Evolutionary conservation across 2,329 filamentous ascomycete species (phyloP), one percentile per base, ranked within the genome.

Genomic region (Sarocladium kiliense): DNA sequence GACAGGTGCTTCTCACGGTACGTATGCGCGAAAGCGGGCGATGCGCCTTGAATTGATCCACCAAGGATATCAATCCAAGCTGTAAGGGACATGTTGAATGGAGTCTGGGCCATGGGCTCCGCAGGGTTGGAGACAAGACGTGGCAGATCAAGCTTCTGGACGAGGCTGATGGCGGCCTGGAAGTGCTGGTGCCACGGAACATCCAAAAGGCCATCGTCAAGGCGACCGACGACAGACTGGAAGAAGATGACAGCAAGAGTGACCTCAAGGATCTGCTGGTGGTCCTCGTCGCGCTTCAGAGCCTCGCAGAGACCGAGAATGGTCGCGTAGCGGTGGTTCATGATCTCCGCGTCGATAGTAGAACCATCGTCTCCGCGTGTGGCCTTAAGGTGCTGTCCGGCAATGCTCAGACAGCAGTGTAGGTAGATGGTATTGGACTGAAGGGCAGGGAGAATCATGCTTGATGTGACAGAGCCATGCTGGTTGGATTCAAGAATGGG

Each of bases 171-270:
- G 19, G 88, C 93, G 3, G 92, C 92, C 69, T 95, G 88, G 75
- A 97, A 97, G 76, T 99, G 94, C 69, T 96, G 89, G 74, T 93
- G 89, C 94, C 94, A 99, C 21, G 92, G 86, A 63, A 97, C 96
- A 68, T 97, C 92, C 16, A 90, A 88, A 23, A 97, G 83, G 47
- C 82, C 82, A 67, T 97, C 91, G 63, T 94, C 88, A 34, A 88
- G 85, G 64, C 89, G 84, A 54, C 93, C 93, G 60, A 97, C 93
- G 25, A 90, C 87, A 74, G 89, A 94, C 68, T 96, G 91, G 76
- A 97, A 95, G 75, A 96, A 94, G 68, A 97, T 96, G 83, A 97
- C 91, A 53, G 89, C 91, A 4, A 97, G 80, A 0, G 92, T 91
- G 1, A 93, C 91, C 71, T 97, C 93, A 12, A 97, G 84, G 63